A percentile compares a stretch with the other conserved stretches of the same genome.
Evolutionary conservation across 1,139 yeast species (phyloP).

Genomic region (Blastobotrys apis): DNA sequence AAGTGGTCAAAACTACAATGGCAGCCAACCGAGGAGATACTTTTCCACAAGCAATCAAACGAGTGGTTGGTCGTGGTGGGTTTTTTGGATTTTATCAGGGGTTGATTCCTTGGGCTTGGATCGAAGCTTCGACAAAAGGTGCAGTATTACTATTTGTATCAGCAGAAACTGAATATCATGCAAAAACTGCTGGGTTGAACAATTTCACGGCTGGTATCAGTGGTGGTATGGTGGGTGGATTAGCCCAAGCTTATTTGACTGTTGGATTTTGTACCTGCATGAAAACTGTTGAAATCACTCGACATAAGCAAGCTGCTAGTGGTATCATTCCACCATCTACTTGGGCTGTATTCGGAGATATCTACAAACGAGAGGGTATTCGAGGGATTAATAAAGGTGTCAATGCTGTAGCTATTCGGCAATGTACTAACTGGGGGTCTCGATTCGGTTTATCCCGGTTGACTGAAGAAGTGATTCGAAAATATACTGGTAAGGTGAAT

Average conservation of each 20-base stretch:
- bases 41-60: conserved; percentile 60
- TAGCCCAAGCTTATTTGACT: conserved; percentile 91
- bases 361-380: conserved; percentile 79
- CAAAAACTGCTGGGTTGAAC: conserved; percentile 55
- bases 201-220: conserved; percentile 83
- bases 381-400: conserved; percentile 96
- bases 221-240: conserved; percentile 94
- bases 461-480: conserved; percentile 81
- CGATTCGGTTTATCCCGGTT: conserved; percentile 89
- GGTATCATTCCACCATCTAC: conserved; percentile 73
- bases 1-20: conserved; percentile 92
- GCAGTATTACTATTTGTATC: conserved; percentile 93
- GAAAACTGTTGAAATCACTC: conserved; percentile 96
- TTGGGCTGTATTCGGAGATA: conserved; percentile 80
- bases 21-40: conserved; percentile 85
- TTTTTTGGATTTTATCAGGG: conserved; percentile 91
- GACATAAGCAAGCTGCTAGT: conserved; percentile 70
- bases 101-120: conserved; percentile 99
- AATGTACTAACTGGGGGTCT: conserved; percentile 98
- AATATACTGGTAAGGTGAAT: conserved; percentile 54
- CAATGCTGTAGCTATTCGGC: conserved; percentile 98
- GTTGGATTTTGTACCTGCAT: conserved; percentile 98
- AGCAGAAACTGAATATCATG: conserved; percentile 83
- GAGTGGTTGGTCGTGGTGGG: conserved; percentile 94
- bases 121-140: conserved; percentile 98